phyloP scores from a whole-genome alignment of 202 grass and related monocot genomes.

The Saccharum hybrid region DNA sequence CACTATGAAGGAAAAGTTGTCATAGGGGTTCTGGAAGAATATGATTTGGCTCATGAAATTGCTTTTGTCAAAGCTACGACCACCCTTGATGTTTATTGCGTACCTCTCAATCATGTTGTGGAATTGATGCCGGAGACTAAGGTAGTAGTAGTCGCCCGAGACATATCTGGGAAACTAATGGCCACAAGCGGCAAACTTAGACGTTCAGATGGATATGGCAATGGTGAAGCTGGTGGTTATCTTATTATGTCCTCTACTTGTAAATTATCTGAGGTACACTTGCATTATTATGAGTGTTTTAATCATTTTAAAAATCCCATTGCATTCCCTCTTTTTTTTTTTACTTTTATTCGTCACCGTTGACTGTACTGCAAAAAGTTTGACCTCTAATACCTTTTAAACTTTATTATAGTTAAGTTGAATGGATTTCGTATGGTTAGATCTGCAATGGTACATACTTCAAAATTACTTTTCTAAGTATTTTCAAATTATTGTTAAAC shows the following conservation, averaged over 20 bases:
- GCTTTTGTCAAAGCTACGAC: background rate
- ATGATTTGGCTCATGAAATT: background rate
- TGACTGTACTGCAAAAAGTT: too few species aligned
- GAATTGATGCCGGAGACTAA: background rate
- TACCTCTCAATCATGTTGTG: background rate
- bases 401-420: too few species aligned
- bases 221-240: background rate
- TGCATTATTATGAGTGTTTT: background rate
- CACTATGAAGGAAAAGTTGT: background rate
- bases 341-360: too few species aligned
- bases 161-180: constrained; percentile 13
- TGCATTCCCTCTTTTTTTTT: too few species aligned
- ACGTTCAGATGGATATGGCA: background rate
- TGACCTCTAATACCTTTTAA: too few species aligned
- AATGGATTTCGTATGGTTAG: too few species aligned
- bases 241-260: background rate
- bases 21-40: background rate
- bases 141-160: background rate
- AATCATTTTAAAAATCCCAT: background rate
- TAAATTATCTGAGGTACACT: background rate
- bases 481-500: too few species aligned
- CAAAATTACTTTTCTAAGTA: too few species aligned
- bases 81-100: background rate
- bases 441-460: too few species aligned
- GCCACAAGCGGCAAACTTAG: background rate